Percentiles rank a stretch among this genome's conserved stretches.
Evolutionary conservation across 805 yeast genomes (phyloP).

Genomic region (Candida sphagnicola): DNA sequence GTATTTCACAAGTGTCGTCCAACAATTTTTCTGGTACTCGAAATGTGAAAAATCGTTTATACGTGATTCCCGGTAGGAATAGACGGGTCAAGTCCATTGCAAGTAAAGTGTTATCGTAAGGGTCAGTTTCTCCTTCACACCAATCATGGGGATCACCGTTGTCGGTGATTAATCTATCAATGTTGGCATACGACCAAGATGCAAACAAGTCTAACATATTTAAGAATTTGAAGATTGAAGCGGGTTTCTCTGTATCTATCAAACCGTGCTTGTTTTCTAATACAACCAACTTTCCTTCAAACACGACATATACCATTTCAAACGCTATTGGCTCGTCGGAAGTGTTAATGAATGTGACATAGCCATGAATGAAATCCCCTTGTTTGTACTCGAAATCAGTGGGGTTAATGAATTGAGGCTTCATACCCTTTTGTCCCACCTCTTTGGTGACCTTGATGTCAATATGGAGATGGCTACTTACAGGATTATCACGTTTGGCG

Average conservation of each 20-base stretch:
- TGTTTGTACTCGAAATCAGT: conserved; percentile 30
- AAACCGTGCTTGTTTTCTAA: conserved; percentile 22
- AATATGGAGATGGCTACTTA: conserved; percentile 26
- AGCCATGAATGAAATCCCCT: conserved; percentile 43
- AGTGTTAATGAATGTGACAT: conserved; percentile 33
- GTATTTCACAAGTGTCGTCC: conserved; percentile 37
- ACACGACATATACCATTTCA: conserved; percentile 43
- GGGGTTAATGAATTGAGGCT: conserved; percentile 32
- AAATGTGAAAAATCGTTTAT: conserved; percentile 40
- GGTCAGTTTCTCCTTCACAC: conserved; percentile 44
- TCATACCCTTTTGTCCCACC: conserved; percentile 37
- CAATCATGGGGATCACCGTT: conserved; percentile 41
- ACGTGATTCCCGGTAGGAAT: conserved; percentile 35
- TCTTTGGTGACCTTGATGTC: conserved; percentile 32
- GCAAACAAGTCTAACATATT: conserved; percentile 44
- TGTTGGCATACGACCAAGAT: conserved; percentile 42
- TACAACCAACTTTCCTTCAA: conserved; percentile 33
- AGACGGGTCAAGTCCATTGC: conserved; percentile 33
- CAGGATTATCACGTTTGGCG: conserved; percentile 25
- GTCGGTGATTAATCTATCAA: conserved; percentile 35
- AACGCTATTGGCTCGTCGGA: conserved; percentile 30
- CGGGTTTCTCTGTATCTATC: conserved; percentile 22
- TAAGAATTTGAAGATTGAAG: conserved; percentile 32
- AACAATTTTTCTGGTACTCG: conserved; percentile 37
- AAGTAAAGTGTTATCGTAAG: conserved; percentile 32